phyloP scores from a whole-genome alignment of 1,284 basidiomycete genomes.

The Agaricales sp. region DNA sequence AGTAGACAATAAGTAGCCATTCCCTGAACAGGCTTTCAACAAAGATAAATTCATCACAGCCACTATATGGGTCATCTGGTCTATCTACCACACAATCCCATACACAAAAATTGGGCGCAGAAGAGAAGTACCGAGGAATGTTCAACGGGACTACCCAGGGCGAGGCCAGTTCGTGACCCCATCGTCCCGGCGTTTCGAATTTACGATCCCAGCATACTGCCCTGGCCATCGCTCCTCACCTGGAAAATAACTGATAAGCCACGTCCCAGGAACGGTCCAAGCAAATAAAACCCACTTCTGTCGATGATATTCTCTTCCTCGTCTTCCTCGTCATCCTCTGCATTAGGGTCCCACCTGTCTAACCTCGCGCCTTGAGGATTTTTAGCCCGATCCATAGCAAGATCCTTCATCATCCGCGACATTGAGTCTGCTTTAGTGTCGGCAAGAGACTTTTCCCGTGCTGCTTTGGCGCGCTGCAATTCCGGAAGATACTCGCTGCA shows the following conservation, averaged over 20 bases:
- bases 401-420: constrained; percentile 78
- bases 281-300: not conserved
- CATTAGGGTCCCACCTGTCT: constrained; percentile 51
- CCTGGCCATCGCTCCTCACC: constrained; percentile 60
- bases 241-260: constrained; percentile 16
- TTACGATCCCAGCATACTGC: constrained; percentile 60
- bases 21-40: no score
- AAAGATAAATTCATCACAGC: not conserved
- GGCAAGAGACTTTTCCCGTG: constrained; percentile 53
- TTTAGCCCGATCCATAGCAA: constrained; percentile 57
- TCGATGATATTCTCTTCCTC: constrained; percentile 38
- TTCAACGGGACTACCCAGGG: constrained; percentile 24
- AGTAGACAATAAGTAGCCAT: no score
- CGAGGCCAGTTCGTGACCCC: constrained; percentile 57
- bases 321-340: constrained; percentile 52
- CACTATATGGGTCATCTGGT: no score
- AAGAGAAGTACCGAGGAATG: not conserved
- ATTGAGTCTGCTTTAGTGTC: constrained; percentile 73
- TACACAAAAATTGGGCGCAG: no score
- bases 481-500: constrained; percentile 87
- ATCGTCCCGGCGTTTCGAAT: constrained; percentile 35
- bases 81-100: no score
- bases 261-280: constrained; percentile 7
- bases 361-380: constrained; percentile 42
- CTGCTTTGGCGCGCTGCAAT: constrained; percentile 57